phyloP scores from a whole-genome alignment of 2,329 filamentous ascomycete genomes.

The Pyrenophora tritici-repentis region DNA sequence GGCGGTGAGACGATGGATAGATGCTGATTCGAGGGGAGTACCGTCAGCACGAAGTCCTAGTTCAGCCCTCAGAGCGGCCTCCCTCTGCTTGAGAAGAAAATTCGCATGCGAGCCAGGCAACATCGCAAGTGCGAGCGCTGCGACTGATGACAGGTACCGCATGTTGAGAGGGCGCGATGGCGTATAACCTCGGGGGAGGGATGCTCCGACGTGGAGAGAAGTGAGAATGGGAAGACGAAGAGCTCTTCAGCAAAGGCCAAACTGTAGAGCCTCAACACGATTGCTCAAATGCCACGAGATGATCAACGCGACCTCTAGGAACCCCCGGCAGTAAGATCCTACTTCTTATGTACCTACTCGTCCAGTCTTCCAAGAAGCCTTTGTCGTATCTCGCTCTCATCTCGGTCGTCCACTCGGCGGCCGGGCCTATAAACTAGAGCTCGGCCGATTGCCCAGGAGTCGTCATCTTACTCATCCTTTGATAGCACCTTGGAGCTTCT shows the following conservation, averaged over 20 bases:
- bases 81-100: constrained; percentile 26
- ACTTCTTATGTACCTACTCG: not conserved
- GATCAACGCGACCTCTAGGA: not conserved
- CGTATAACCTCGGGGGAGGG: not conserved
- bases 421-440: too few relatives aligned
- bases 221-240: too few relatives aligned
- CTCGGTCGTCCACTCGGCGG: not conserved
- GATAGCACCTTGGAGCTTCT: too few relatives aligned
- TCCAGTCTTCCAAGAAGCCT: not conserved
- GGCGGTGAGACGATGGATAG: constrained; percentile 17
- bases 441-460: too few relatives aligned
- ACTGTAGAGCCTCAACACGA: not conserved
- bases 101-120: constrained; percentile 29
- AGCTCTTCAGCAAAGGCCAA: not conserved
- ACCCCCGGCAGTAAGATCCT: not conserved
- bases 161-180: constrained; percentile 21
- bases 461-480: too few relatives aligned
- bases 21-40: constrained; percentile 13
- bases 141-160: constrained; percentile 27
- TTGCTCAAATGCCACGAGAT: not conserved
- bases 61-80: constrained; percentile 35
- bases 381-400: not conserved
- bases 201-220: too few relatives aligned
- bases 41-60: constrained; percentile 43
- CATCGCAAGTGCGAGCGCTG: constrained; percentile 32